A percentile compares a stretch with the other conserved stretches of the same genome.
Evolutionary conservation across 306 rosid genomes (phyloP).

Genomic region (Carpinus fangiana): DNA sequence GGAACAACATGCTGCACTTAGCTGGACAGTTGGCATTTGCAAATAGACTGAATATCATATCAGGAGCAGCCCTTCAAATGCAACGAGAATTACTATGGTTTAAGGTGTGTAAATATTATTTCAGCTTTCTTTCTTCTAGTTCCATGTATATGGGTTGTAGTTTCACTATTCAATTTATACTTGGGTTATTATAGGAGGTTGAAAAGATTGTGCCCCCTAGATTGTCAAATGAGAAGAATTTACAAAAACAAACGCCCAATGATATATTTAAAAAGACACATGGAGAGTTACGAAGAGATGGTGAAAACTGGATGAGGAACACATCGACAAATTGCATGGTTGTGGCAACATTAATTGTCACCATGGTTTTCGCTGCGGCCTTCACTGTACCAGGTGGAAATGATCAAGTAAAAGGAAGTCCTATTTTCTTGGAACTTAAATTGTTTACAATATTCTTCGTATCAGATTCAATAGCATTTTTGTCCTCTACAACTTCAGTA

Average conservation of each 20-base stretch:
- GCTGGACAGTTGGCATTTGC: too few relatives aligned
- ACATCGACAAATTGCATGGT: conserved; percentile 50
- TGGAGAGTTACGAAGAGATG: conserved; percentile 20
- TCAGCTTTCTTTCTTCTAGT: background rate
- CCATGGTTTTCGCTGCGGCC: conserved; percentile 56
- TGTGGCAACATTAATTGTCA: conserved; percentile 50
- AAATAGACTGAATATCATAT: conserved; percentile 17
- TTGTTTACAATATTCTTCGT: conserved; percentile 3
- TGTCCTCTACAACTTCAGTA: background rate
- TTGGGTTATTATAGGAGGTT: conserved; percentile 40
- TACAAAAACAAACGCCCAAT: conserved; percentile 39
- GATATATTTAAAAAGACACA: conserved; percentile 41
- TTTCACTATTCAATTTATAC: background rate
- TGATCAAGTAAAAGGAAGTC: conserved; percentile 5
- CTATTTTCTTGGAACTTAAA: background rate
- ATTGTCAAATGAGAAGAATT: background rate
- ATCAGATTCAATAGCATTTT: background rate
- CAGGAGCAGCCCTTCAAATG: conserved; percentile 30
- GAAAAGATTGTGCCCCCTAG: conserved; percentile 39
- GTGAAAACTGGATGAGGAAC: conserved; percentile 53
- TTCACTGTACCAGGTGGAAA: conserved; percentile 53
- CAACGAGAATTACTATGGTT: conserved; percentile 32
- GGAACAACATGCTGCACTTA: too few relatives aligned
- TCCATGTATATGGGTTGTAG: background rate
- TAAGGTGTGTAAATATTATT: conserved; percentile 13